These are phyloP conservation scores for Cephaloascus fragrans DNA, from an alignment of 805 yeast genomes.

Conservation along the genomic window DNA sequence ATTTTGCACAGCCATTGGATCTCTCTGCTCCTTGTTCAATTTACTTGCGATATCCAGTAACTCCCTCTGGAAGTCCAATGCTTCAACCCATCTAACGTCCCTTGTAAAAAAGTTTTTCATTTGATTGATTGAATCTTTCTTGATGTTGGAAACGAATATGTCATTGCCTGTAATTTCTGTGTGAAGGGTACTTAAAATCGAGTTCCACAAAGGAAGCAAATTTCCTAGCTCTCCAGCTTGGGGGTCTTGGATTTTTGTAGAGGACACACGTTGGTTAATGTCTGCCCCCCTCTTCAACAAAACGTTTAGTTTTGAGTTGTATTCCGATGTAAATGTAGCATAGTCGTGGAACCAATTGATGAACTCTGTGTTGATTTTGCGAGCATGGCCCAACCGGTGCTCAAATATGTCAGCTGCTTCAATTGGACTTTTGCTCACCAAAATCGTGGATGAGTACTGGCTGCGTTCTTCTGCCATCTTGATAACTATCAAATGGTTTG, in stretches of 20 bases:
- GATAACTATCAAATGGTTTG: too few species aligned
- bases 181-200: neutral
- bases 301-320: neutral
- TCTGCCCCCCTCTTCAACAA: neutral
- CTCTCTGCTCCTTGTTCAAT: constrained; percentile 14
- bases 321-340: neutral
- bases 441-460: constrained; percentile 1
- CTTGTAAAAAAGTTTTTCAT: neutral
- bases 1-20: constrained; percentile 26
- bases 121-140: neutral
- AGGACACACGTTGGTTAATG: neutral
- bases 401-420: neutral
- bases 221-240: neutral
- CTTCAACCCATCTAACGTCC: neutral
- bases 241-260: neutral
- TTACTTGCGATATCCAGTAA: neutral
- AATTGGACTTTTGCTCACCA: neutral
- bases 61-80: neutral
- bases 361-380: neutral
- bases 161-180: neutral
- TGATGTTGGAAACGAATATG: neutral
- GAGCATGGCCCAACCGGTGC: neutral
- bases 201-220: neutral
- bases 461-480: neutral
- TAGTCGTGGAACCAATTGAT: neutral